Evolutionary conservation across 768 basidiomycete genomes (phyloP).

Genomic region (Leccinum pellstonianum): DNA sequence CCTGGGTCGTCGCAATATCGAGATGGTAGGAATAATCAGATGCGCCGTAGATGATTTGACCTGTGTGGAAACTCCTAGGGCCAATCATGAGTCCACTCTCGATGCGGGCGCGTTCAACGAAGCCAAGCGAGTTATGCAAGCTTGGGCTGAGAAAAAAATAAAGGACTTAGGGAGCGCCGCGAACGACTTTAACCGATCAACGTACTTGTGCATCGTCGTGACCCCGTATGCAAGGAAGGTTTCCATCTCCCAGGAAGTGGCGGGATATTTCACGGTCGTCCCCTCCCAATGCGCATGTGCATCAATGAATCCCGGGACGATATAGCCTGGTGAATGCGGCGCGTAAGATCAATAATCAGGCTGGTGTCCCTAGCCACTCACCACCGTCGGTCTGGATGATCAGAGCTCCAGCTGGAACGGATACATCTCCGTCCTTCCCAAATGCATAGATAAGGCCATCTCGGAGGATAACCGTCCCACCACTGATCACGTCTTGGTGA

Average conservation of each 20-base stretch:
- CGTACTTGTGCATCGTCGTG: slow-evolving; percentile 74
- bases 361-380: slow-evolving; percentile 26
- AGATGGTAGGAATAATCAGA: slow-evolving; percentile 58
- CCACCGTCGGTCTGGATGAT: slow-evolving; percentile 63
- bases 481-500: slow-evolving; percentile 47
- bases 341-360: neutral
- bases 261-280: slow-evolving; percentile 49
- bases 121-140: slow-evolving; percentile 57
- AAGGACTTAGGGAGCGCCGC: neutral
- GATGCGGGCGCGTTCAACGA: slow-evolving; percentile 63
- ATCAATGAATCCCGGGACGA: slow-evolving; percentile 73
- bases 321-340: slow-evolving; percentile 43
- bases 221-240: slow-evolving; percentile 76
- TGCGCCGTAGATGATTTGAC: slow-evolving; percentile 51
- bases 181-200: neutral
- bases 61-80: slow-evolving; percentile 71
- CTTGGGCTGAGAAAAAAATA: slow-evolving; percentile 49
- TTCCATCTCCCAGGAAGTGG: slow-evolving; percentile 72
- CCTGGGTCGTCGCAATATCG: slow-evolving; percentile 58
- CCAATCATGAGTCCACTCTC: slow-evolving; percentile 70
- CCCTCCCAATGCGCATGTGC: slow-evolving; percentile 76
- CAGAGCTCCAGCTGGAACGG: slow-evolving; percentile 39
- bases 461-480: slow-evolving; percentile 52
- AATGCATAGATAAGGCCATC: slow-evolving; percentile 59
- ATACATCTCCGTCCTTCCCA: slow-evolving; percentile 34